A percentile compares a stretch with the other conserved stretches of the same genome.
phyloP scores from a whole-genome alignment of 2,329 filamentous ascomycete genomes.

The Tolypocladium ophioglossoides region DNA sequence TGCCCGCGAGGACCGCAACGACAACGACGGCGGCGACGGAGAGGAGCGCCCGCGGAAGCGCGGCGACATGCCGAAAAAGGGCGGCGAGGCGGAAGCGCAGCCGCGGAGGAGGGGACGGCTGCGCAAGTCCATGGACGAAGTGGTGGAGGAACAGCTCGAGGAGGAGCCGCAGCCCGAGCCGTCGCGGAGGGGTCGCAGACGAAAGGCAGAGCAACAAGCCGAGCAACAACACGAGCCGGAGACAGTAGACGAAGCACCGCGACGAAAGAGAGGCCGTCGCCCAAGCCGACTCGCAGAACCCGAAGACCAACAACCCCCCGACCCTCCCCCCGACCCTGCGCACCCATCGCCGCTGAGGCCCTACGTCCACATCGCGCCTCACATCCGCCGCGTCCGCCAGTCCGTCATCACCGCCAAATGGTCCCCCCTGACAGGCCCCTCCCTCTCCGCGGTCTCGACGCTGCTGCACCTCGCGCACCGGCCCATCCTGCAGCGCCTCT shows the following conservation, averaged over 20 bases:
- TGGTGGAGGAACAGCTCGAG: background rate
- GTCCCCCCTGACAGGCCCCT: slow-evolving; percentile 43
- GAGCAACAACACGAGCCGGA: slow-evolving; percentile 7
- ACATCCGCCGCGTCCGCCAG: slow-evolving; percentile 44
- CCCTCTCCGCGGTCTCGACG: slow-evolving; percentile 42
- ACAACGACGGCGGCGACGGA: slow-evolving; percentile 16
- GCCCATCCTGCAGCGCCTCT: slow-evolving; percentile 49
- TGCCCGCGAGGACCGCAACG: slow-evolving; percentile 6
- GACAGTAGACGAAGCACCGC: background rate
- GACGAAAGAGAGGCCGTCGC: slow-evolving; percentile 7
- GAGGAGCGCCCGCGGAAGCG: slow-evolving; percentile 13
- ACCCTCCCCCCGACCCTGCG: slow-evolving; percentile 3
- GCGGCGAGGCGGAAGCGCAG: slow-evolving; percentile 19
- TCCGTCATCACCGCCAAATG: slow-evolving; percentile 60
- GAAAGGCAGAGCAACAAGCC: background rate
- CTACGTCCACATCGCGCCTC: slow-evolving; percentile 41
- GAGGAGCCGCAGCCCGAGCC: slow-evolving; percentile 4
- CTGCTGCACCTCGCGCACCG: slow-evolving; percentile 50
- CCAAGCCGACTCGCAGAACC: background rate
- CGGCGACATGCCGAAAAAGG: slow-evolving; percentile 12
- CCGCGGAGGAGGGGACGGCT: background rate
- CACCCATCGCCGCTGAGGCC: slow-evolving; percentile 19
- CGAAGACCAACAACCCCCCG: slow-evolving; percentile 6
- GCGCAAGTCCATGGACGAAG: background rate
- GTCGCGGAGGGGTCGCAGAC: slow-evolving; percentile 1